A percentile compares a stretch with the other conserved stretches of the same genome.
phyloP scores from a whole-genome alignment of 2,329 filamentous ascomycete genomes.

The Epichloe brachyelytri region DNA sequence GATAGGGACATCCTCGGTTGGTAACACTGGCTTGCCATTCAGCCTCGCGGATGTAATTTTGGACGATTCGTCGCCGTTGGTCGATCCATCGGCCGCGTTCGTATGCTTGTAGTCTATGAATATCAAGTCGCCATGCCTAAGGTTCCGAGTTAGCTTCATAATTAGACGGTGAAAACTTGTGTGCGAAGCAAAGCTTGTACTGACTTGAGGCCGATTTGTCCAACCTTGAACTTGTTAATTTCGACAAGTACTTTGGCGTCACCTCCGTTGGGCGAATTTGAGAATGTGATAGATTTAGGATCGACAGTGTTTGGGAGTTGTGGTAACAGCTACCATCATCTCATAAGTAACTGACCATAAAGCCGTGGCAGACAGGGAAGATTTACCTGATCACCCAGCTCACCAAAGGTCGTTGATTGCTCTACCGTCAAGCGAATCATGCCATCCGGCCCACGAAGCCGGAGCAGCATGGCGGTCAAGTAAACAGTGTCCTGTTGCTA shows the following conservation, averaged over 20 bases:
- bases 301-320: conserved; percentile 51
- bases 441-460: conserved; percentile 84
- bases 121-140: conserved; percentile 79
- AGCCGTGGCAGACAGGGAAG: background rate
- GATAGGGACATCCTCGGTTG: conserved; percentile 54
- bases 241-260: conserved; percentile 47
- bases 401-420: conserved; percentile 56
- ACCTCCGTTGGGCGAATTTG: conserved; percentile 45
- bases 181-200: background rate
- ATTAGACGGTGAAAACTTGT: conserved; percentile 9
- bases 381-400: conserved; percentile 41
- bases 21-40: conserved; percentile 63
- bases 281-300: conserved; percentile 44
- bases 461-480: conserved; percentile 54
- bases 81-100: conserved; percentile 23
- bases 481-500: conserved; percentile 7
- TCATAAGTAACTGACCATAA: background rate
- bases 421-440: conserved; percentile 77
- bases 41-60: conserved; percentile 48
- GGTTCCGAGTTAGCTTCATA: background rate
- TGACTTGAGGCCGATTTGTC: conserved; percentile 47
- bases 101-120: conserved; percentile 68
- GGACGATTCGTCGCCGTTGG: conserved; percentile 25
- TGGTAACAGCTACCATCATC: conserved; percentile 35
- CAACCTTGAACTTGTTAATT: conserved; percentile 41